Evolutionary conservation across 345 rosid genomes (phyloP).

Genomic region (Gossypium turneri): DNA sequence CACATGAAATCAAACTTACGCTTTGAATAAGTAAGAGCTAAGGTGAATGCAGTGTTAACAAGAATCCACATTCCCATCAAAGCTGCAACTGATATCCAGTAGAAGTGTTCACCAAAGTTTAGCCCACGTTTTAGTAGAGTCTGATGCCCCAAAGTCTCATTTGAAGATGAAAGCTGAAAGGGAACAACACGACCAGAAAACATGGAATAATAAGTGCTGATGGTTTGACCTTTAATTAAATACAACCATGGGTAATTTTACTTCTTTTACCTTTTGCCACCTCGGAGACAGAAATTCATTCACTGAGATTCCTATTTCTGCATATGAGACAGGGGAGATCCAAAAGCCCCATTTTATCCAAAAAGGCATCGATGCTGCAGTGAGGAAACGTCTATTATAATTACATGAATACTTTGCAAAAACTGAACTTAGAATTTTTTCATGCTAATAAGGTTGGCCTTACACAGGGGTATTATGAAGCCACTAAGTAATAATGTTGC

Average conservation of each 20-base stretch:
- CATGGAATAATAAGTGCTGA: background rate
- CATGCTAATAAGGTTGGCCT: background rate
- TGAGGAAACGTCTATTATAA: background rate
- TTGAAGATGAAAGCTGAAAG: slow-evolving; percentile 36
- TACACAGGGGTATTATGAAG: slow-evolving; percentile 38
- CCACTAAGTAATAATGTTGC: slow-evolving; percentile 34
- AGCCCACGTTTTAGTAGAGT: slow-evolving; percentile 28
- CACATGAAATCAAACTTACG: slow-evolving; percentile 24
- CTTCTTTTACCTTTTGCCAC: slow-evolving; percentile 44
- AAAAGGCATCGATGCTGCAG: slow-evolving; percentile 39
- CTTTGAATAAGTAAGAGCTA: slow-evolving; percentile 26
- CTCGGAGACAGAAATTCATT: slow-evolving; percentile 52
- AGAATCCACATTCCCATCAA: slow-evolving; percentile 43
- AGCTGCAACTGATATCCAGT: slow-evolving; percentile 35
- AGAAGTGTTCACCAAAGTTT: slow-evolving; percentile 26
- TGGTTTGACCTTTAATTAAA: background rate
- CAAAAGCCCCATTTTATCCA: slow-evolving; percentile 52
- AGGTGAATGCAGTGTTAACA: slow-evolving; percentile 33
- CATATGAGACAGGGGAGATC: slow-evolving; percentile 42
- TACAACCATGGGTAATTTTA: background rate
- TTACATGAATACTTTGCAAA: background rate
- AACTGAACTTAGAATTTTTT: background rate
- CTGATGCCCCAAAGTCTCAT: slow-evolving; percentile 33
- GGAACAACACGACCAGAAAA: background rate
- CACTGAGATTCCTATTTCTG: slow-evolving; percentile 33